A percentile compares a stretch with the other conserved stretches of the same genome.
Conservation (phyloP, 2,329 filamentous ascomycete species). For the Penicillium sp. region DNA sequence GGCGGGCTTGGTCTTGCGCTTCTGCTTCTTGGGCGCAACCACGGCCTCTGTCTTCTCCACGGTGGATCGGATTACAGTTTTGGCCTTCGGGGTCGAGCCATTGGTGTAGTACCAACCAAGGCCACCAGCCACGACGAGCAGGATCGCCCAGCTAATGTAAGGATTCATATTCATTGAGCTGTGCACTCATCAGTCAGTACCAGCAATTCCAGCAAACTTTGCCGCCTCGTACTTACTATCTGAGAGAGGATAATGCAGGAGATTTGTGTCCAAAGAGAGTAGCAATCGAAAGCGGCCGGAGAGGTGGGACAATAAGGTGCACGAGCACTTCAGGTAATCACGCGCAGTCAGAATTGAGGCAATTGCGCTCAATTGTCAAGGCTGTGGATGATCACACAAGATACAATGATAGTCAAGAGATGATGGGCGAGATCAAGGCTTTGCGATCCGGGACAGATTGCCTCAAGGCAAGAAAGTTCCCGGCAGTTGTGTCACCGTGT, state of each 20-base stretch:
- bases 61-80: constrained; percentile 30
- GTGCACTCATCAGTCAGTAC: constrained; percentile 13
- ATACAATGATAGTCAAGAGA: background rate
- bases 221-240: constrained; percentile 11
- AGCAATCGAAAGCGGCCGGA: background rate
- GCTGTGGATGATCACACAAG: background rate
- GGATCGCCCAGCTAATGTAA: constrained; percentile 47
- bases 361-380: background rate
- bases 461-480: background rate
- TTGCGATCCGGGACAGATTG: background rate
- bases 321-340: constrained; percentile 3
- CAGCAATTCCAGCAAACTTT: background rate
- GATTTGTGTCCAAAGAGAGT: background rate
- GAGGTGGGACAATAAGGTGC: constrained; percentile 1
- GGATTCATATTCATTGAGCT: constrained; percentile 43
- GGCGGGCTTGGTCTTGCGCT: constrained; percentile 40
- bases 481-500: constrained; percentile 3
- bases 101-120: constrained; percentile 47
- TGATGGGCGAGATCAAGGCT: background rate
- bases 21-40: constrained; percentile 42
- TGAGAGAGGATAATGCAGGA: background rate
- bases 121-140: constrained; percentile 44
- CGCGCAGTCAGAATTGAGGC: background rate
- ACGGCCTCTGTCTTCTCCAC: constrained; percentile 38
- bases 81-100: constrained; percentile 35